A percentile compares a stretch with the other conserved stretches of the same genome.
Conservation (phyloP, 1,284 basidiomycete species). For the Cryptococcus sp. region DNA sequence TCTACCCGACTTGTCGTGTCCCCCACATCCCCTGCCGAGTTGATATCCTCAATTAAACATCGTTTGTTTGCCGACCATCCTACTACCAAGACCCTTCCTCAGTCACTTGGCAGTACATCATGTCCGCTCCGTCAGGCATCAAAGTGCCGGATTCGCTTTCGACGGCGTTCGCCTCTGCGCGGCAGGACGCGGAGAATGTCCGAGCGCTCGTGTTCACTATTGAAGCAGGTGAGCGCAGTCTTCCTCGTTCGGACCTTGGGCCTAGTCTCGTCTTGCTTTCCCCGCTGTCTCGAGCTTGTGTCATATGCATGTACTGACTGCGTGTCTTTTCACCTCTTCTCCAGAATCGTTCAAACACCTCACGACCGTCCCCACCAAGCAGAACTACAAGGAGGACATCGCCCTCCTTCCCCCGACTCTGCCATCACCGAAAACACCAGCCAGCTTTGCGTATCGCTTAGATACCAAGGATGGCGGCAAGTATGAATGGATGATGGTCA, state of each 20-base stretch:
- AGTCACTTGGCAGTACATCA: slow-evolving; percentile 19
- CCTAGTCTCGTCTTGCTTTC: no score
- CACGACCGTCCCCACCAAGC: slow-evolving; percentile 37
- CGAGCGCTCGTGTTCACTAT: slow-evolving; percentile 52
- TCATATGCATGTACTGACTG: not conserved
- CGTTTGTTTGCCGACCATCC: not conserved
- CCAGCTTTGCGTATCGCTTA: slow-evolving; percentile 50
- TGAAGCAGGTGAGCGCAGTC: slow-evolving; percentile 44
- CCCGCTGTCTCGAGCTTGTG: not conserved
- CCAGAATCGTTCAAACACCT: slow-evolving; percentile 44
- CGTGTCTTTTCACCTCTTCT: no score
- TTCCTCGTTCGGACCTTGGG: no score
- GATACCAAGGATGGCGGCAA: slow-evolving; percentile 43
- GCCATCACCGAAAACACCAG: slow-evolving; percentile 46
- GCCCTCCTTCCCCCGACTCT: slow-evolving; percentile 39
- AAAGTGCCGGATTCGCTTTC: slow-evolving; percentile 44
- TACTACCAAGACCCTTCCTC: not conserved
- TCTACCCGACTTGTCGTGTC: no score
- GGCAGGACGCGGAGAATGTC: slow-evolving; percentile 29
- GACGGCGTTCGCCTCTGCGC: slow-evolving; percentile 42
- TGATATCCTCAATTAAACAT: not conserved
- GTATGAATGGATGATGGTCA: slow-evolving; percentile 54
- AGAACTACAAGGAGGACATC: slow-evolving; percentile 47
- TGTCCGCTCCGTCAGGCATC: slow-evolving; percentile 54
- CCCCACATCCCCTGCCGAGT: not conserved